Conservation (phyloP, 768 basidiomycete species). For the Mycena belliarum region DNA sequence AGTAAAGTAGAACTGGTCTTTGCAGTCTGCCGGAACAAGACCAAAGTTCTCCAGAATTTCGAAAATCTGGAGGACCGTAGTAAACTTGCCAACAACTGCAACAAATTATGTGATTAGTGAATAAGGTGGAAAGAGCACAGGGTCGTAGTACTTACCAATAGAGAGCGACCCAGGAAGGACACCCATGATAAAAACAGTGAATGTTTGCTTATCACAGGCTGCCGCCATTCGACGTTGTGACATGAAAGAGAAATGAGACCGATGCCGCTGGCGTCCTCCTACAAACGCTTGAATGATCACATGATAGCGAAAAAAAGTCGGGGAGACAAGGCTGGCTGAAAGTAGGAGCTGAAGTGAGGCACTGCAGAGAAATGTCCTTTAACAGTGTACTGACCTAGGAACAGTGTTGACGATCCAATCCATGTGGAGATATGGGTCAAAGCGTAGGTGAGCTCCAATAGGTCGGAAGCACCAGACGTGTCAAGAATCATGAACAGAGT, state of each 20-base stretch:
- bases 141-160: not conserved
- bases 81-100: not conserved
- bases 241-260: constrained; percentile 4
- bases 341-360: not conserved
- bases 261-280: not conserved
- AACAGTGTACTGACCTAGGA: not conserved
- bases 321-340: not conserved
- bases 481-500: not conserved
- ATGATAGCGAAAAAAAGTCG: not conserved
- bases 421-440: not conserved
- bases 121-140: not conserved
- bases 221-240: not conserved
- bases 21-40: not conserved
- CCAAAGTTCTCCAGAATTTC: not conserved
- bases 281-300: not conserved
- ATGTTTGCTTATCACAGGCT: not conserved
- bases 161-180: not conserved
- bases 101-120: not conserved
- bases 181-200: not conserved
- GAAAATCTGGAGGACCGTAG: not conserved
- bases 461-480: not conserved
- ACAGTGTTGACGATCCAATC: not conserved
- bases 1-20: not conserved
- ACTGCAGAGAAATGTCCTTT: not conserved
- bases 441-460: not conserved